A percentile compares a stretch with the other conserved stretches of the same genome.
Conservation (phyloP, 371 early-diverging fungal species). For the Mortierella sp. region DNA sequence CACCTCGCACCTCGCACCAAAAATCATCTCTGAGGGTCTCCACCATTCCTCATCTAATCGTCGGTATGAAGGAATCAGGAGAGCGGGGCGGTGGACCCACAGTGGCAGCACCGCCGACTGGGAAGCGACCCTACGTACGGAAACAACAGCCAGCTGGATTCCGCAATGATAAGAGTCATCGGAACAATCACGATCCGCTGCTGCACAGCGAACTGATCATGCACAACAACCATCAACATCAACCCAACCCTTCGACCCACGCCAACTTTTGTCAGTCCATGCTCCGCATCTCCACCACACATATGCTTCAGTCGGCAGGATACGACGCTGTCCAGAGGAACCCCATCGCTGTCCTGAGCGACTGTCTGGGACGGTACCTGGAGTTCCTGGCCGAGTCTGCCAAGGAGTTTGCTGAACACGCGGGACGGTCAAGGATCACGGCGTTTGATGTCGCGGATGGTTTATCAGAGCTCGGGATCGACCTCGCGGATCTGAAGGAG, state of each 20-base stretch:
- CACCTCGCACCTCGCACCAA: background rate
- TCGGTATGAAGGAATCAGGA: constrained; percentile 38
- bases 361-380: constrained; percentile 52
- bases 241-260: constrained; percentile 36
- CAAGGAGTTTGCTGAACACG: constrained; percentile 52
- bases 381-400: constrained; percentile 48
- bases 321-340: constrained; percentile 55
- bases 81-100: constrained; percentile 24
- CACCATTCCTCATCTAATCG: constrained; percentile 2
- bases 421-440: constrained; percentile 49
- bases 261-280: constrained; percentile 55
- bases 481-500: constrained; percentile 35
- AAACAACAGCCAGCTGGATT: constrained; percentile 21
- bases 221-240: constrained; percentile 32
- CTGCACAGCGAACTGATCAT: constrained; percentile 23
- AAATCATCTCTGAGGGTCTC: background rate
- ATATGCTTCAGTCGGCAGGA: constrained; percentile 50
- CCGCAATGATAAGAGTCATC: constrained; percentile 20
- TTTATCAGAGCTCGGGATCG: constrained; percentile 43
- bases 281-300: constrained; percentile 51
- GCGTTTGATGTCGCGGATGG: constrained; percentile 52
- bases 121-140: constrained; percentile 35
- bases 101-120: constrained; percentile 7
- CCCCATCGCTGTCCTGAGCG: constrained; percentile 40
- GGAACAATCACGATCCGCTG: constrained; percentile 22